Base-by-base conservation (phyloP, 2,329 filamentous ascomycete genomes). In the Cadophora gregata region DNA sequence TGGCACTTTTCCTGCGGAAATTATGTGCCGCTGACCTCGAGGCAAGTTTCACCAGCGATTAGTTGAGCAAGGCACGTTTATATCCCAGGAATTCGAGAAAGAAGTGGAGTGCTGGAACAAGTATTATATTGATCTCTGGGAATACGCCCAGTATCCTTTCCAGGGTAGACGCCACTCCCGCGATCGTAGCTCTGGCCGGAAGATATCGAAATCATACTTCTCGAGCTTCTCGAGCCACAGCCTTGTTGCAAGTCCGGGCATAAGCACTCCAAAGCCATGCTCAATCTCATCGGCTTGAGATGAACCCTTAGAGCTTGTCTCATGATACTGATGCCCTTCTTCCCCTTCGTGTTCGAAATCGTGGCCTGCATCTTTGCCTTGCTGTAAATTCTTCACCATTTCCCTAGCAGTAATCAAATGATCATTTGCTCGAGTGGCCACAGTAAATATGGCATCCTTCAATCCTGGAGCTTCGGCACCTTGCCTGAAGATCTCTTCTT, bases 401-500 rank as follows among this genome's bases (percentile, higher is more conserved):
- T 97, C 93, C 67, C 93, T 85, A 1, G 92, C 95, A 0, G 95
- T 98, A 72, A 97, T 97, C 38, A 99, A 83, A 79, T 99, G 96
- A 77, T 99, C 96, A 75, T 96, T 96, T 7, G 96, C 96, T 45
- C 95, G 87, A 0, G 96, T 99, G 0, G 96, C 96, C 16, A 99
- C 93, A 4, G 88, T 86, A 79, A 98, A 99, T 0, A 98, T 88
- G 3, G 94, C 95, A 78, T 99, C 95, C 68, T 91, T 89, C 21
- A 98, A 83, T 0, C 94, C 94, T 0, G 88, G 83, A 0, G 95
- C 95, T n/a, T 87, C 81, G 0, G 91, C 88, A 0, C 94, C 95
- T 50, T 89, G 84, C 9, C 95, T 86, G 67, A 97, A 92, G 0
- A 99, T 90, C 51, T 97, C 92, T 77, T 99, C 96, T 77, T 98